Evolutionary conservation across 208 protist species (phyloP), one percentile per base, ranked within the genome.

Genomic region (Crithidia brevicula): DNA sequence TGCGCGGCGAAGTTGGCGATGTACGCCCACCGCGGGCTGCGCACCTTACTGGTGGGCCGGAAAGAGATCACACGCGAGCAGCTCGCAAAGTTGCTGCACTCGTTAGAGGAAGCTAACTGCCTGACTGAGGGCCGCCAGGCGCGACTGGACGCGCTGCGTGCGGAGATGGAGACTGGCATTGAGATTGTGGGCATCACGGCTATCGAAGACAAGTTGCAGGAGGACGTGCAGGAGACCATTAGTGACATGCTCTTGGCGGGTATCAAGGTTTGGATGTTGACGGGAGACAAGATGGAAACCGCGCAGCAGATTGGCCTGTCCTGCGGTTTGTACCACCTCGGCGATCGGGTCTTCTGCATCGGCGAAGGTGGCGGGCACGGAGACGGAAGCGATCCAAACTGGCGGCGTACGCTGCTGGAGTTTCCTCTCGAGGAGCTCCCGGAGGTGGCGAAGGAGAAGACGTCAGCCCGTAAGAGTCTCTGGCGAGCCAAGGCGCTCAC

Each of bases 201-300:
- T 0, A 99, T 99, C 25, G 98, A 99, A 69, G 98, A 99, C 78
- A 97, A 96, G 72, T 77, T 99, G 31, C 99, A 99, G 83, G 88
- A 97, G 4, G 81, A 80, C 46, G 98, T 99, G 25, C 77, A 91
- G 18, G 85, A 88, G 56, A 98, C 95, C 20, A 93, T 99, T 16
- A 45, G 67, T 31, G 75, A 77, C 56, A 74, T 97, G 52, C 38
- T 87, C 5, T 10, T 80, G 23, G 96, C 95, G 20, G 85, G 85
- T 46, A 93, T 99, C 18, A 87, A 85, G 46, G 83, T 99, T 25
- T 99, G 96, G 96, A 99, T 99, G 96, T 72, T 99, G 40, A 99
- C 98, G 23, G 98, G 98, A 31, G 98, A 99, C 83, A 99, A 99
- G 82, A 64, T 96, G 51, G 94, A 99, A 72, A 99, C 98, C 16